Percentiles rank a stretch among this genome's conserved stretches.
Evolutionary conservation across 1,284 basidiomycete species (phyloP).

Genomic region (Papiliotrema nemorosa): DNA sequence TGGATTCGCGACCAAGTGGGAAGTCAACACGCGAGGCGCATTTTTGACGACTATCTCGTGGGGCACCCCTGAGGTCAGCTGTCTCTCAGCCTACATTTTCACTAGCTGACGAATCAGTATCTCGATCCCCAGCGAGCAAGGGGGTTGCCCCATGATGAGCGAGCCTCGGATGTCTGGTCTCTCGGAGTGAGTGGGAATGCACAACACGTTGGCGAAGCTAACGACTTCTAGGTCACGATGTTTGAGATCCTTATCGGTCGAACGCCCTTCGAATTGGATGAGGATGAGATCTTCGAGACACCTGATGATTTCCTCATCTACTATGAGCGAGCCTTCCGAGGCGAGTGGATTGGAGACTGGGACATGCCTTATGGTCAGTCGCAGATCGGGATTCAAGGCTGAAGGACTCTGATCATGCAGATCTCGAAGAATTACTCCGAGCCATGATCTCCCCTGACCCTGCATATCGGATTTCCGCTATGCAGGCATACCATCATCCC

Average conservation of each 20-base stretch:
- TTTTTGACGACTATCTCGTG: conserved; percentile 80
- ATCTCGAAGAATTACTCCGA: conserved; percentile 36
- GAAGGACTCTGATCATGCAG: conserved; percentile 19
- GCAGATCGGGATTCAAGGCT: not conserved
- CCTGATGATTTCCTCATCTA: conserved; percentile 75
- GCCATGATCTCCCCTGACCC: conserved; percentile 45
- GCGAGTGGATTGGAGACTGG: conserved; percentile 77
- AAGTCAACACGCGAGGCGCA: conserved; percentile 51
- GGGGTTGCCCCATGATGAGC: conserved; percentile 81
- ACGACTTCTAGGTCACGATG: conserved; percentile 73
- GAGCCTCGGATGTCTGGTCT: conserved; percentile 88
- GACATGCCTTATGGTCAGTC: conserved; percentile 59
- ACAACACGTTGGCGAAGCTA: too few species aligned
- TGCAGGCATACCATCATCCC: conserved; percentile 41
- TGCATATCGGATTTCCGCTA: conserved; percentile 33
- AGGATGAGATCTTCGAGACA: conserved; percentile 61
- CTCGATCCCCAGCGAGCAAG: conserved; percentile 82
- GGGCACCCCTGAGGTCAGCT: conserved; percentile 71
- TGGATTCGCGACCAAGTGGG: conserved; percentile 78
- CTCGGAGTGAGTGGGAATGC: conserved; percentile 57
- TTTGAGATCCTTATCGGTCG: conserved; percentile 87
- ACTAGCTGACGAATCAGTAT: conserved; percentile 56
- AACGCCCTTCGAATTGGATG: conserved; percentile 82
- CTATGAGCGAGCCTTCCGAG: conserved; percentile 71
- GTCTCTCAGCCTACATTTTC: not conserved